Evolutionary conservation across 345 rosid genomes (phyloP).

Genomic region (Anastatica hierochuntica): DNA sequence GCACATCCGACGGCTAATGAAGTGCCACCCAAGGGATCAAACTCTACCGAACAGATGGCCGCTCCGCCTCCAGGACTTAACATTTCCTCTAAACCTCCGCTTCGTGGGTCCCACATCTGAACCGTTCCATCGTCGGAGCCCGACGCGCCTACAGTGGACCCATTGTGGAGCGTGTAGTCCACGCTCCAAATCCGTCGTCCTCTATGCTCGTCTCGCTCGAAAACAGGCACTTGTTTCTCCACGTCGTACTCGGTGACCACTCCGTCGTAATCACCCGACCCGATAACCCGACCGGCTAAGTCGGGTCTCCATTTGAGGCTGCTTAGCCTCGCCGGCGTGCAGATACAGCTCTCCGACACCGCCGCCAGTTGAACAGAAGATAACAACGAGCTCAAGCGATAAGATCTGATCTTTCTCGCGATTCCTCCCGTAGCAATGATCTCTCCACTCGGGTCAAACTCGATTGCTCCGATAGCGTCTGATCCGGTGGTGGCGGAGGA

Average conservation of each 20-base stretch:
- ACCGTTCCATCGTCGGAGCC: conserved; percentile 85
- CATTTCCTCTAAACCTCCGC: conserved; percentile 33
- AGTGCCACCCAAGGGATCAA: conserved; percentile 47
- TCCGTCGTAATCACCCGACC: conserved; percentile 89
- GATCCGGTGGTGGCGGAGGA: conserved; percentile 34
- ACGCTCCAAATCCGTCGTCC: conserved; percentile 89
- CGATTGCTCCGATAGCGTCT: conserved; percentile 65
- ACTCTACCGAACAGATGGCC: conserved; percentile 67
- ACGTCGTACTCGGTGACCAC: conserved; percentile 77
- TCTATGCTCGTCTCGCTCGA: conserved; percentile 91
- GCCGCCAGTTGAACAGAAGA: conserved; percentile 33
- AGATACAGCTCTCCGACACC: conserved; percentile 41
- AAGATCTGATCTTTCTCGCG: conserved; percentile 66
- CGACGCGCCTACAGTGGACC: conserved; percentile 59
- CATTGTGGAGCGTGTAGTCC: conserved; percentile 43
- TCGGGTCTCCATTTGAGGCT: conserved; percentile 72
- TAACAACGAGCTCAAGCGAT: conserved; percentile 37
- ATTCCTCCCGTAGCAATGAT: conserved; percentile 80
- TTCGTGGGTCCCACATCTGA: conserved; percentile 80
- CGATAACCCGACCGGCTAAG: conserved; percentile 43
- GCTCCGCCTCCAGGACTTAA: conserved; percentile 42
- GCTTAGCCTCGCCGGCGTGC: conserved; percentile 88
- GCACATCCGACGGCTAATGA: conserved; percentile 65
- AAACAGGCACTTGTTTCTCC: conserved; percentile 45
- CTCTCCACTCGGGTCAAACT: conserved; percentile 49